These are phyloP conservation scores for Wickerhamiella vanderwaltii DNA, from an alignment of 805 yeast species.

Conservation along the genomic window DNA sequence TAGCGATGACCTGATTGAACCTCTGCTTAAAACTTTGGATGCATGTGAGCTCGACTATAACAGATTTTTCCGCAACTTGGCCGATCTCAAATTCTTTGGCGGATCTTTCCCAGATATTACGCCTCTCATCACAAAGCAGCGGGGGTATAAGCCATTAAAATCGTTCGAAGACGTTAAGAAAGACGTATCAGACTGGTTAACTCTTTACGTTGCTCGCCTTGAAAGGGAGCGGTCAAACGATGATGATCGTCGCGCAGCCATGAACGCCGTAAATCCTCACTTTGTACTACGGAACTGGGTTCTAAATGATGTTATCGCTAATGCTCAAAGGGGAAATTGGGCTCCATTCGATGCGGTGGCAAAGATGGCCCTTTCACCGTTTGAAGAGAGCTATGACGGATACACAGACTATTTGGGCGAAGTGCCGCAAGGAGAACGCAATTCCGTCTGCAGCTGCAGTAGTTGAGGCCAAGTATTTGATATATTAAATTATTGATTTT, in stretches of 20 bases:
- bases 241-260: slow-evolving; percentile 30
- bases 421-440: slow-evolving; percentile 40
- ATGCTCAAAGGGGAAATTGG: slow-evolving; percentile 41
- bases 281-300: slow-evolving; percentile 82
- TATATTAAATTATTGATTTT: no score
- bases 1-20: slow-evolving; percentile 36
- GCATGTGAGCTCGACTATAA: slow-evolving; percentile 66
- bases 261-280: slow-evolving; percentile 51
- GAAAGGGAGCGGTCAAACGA: slow-evolving; percentile 31
- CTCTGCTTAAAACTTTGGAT: slow-evolving; percentile 49
- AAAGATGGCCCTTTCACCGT: slow-evolving; percentile 67
- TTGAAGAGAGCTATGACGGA: slow-evolving; percentile 50
- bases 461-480: neutral
- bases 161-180: slow-evolving; percentile 29
- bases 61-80: slow-evolving; percentile 58
- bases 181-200: slow-evolving; percentile 44
- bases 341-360: slow-evolving; percentile 46
- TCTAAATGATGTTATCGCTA: slow-evolving; percentile 64
- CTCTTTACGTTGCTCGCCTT: slow-evolving; percentile 35
- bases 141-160: slow-evolving; percentile 25
- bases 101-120: slow-evolving; percentile 23
- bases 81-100: slow-evolving; percentile 33
- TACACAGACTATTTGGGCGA: slow-evolving; percentile 47
- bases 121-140: slow-evolving; percentile 27
- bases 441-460: slow-evolving; percentile 64